Evolutionary conservation across 169 alveolate species (phyloP).

Genomic region (Plasmodium vivax): DNA sequence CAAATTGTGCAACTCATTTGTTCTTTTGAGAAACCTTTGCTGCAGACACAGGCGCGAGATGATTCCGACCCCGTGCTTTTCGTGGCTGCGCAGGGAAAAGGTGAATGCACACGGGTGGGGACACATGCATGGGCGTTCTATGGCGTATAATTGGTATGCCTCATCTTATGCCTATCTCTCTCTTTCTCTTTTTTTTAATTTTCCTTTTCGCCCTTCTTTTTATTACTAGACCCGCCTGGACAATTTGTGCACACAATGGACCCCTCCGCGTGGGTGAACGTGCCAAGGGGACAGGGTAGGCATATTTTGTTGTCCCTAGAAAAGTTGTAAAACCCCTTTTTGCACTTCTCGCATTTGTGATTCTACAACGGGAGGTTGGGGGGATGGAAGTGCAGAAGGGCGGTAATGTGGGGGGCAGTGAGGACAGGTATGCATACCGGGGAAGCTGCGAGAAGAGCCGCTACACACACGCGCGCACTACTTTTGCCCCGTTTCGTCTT

Average conservation of each 20-base stretch:
- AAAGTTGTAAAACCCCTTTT: slow-evolving; percentile 60
- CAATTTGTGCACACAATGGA: slow-evolving; percentile 45
- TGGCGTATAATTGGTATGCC: background rate
- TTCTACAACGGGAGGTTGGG: slow-evolving; percentile 9
- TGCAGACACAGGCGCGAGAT: slow-evolving; percentile 29
- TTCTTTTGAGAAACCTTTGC: slow-evolving; percentile 31
- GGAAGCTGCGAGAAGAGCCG: background rate
- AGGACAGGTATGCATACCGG: background rate
- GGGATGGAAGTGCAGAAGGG: background rate
- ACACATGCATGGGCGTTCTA: background rate
- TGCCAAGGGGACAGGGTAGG: slow-evolving; percentile 67
- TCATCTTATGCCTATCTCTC: background rate
- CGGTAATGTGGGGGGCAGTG: background rate
- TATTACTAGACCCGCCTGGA: slow-evolving; percentile 59
- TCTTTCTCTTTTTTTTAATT: background rate
- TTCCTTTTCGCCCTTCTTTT: background rate
- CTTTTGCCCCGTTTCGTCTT: slow-evolving; percentile 10
- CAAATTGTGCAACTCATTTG: background rate
- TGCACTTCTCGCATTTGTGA: slow-evolving; percentile 49
- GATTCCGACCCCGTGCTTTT: slow-evolving; percentile 32
- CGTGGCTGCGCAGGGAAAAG: slow-evolving; percentile 27
- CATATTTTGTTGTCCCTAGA: slow-evolving; percentile 56
- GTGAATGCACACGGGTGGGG: background rate
- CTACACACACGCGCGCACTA: background rate
- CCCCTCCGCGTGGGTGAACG: slow-evolving; percentile 27